These are phyloP conservation scores for Jasminum sambac DNA, from an alignment of 257 asterid species.

Conservation along the genomic window DNA sequence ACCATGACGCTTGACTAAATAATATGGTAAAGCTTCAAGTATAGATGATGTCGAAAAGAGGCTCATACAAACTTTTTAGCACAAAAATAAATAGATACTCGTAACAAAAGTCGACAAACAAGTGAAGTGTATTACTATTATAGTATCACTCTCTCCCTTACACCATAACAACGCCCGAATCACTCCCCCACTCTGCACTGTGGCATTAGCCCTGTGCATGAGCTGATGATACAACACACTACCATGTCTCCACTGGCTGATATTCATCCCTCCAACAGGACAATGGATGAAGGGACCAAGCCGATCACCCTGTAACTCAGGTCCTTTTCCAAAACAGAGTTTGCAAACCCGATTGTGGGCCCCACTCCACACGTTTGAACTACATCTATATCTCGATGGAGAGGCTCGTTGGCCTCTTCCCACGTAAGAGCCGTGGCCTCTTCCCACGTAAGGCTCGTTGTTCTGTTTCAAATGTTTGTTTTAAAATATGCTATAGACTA, in stretches of 20 bases:
- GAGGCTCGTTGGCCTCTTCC: constrained; percentile 42
- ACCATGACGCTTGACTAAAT: no score
- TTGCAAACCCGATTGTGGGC: constrained; percentile 41
- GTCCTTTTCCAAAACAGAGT: constrained; percentile 21
- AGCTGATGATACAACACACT: constrained; percentile 29
- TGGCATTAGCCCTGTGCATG: constrained; percentile 23
- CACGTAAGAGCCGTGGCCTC: constrained; percentile 23
- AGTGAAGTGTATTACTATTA: no score
- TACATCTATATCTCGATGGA: constrained; percentile 40
- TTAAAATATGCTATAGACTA: no score
- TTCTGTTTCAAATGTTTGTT: no score
- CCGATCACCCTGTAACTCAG: constrained; percentile 23
- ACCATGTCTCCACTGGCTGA: constrained; percentile 37
- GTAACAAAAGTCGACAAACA: no score
- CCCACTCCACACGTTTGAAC: constrained; percentile 34
- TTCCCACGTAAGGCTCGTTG: no score
- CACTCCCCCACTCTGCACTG: constrained; percentile 17
- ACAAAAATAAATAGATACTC: no score
- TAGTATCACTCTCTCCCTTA: constrained; percentile 40
- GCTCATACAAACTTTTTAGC: no score
- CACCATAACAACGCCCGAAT: constrained; percentile 36
- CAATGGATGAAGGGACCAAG: constrained; percentile 46
- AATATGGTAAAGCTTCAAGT: no score
- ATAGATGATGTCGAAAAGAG: no score
- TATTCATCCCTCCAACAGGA: constrained; percentile 39